These are phyloP conservation scores for Oryza officinalis DNA, from an alignment of 176 grass and related monocot genomes.

Conservation along the genomic window DNA sequence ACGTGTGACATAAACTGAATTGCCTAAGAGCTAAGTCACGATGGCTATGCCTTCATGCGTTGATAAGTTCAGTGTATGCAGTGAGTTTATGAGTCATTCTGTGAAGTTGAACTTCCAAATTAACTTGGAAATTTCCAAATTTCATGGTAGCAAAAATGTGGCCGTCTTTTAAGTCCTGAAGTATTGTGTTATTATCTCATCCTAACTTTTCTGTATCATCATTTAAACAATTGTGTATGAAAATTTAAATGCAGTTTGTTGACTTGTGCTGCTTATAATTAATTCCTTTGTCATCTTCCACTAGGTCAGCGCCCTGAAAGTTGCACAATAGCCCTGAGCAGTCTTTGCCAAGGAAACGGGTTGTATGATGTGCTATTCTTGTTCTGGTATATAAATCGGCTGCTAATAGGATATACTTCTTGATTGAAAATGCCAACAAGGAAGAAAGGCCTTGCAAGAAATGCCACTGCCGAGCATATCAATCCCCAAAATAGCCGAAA, in stretches of 20 bases:
- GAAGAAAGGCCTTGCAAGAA: conserved; percentile 65
- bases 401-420: conserved; percentile 12
- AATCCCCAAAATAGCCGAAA: conserved; percentile 42
- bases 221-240: not conserved
- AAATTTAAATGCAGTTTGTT: not conserved
- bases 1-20: not conserved
- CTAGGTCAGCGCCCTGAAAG: not conserved
- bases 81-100: not conserved
- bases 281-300: conserved; percentile 4
- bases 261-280: not conserved
- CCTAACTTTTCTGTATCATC: not conserved
- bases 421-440: conserved; percentile 75
- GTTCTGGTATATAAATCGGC: not conserved
- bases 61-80: not conserved
- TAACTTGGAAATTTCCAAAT: too few relatives aligned
- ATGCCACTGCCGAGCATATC: conserved; percentile 48
- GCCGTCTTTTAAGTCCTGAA: not conserved
- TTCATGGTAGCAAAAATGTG: not conserved
- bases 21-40: not conserved
- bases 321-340: not conserved
- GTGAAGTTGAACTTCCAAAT: not conserved
- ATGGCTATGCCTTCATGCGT: not conserved
- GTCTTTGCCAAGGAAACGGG: not conserved
- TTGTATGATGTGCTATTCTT: not conserved
- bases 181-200: not conserved